Percentiles rank a stretch among this genome's conserved stretches.
phyloP scores from a whole-genome alignment of 225 moss, liverwort and hornwort species.

The Thuidium tamariscinum region DNA sequence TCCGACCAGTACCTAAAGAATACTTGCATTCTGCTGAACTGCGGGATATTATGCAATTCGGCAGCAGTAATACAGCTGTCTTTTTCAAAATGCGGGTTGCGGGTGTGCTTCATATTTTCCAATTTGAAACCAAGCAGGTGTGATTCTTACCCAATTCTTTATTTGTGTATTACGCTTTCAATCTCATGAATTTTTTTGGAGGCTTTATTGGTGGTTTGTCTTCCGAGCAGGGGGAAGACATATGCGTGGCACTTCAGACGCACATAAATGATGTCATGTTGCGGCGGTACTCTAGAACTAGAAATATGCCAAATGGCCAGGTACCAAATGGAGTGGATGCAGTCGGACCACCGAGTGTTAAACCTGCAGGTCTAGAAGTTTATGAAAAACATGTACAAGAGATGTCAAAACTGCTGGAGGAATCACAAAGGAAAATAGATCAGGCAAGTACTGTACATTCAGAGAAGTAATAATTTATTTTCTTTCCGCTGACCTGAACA shows the following conservation, averaged over 20 bases:
- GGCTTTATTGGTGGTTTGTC: not conserved
- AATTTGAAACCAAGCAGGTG: conserved; percentile 94
- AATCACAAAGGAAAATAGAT: conserved; percentile 91
- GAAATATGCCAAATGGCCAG: conserved; percentile 55
- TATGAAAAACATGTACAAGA: conserved; percentile 98
- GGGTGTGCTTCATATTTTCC: conserved; percentile 91
- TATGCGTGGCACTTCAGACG: conserved; percentile 89
- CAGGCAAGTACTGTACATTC: conserved; percentile 35
- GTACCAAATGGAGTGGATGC: conserved; percentile 47
- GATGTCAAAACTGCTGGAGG: conserved; percentile 80
- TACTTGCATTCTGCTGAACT: conserved; percentile 92
- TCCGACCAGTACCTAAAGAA: conserved; percentile 92
- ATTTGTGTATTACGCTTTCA: not conserved
- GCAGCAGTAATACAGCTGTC: conserved; percentile 93
- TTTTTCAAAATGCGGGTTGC: conserved; percentile 99
- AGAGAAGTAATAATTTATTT: not conserved
- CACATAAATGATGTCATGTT: conserved; percentile 97
- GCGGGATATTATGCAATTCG: conserved; percentile 95
- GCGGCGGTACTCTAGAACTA: conserved; percentile 81
- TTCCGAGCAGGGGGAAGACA: conserved; percentile 75
- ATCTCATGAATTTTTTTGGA: not conserved
- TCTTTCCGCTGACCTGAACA: not conserved
- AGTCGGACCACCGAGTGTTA: conserved; percentile 23
- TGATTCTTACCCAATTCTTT: not conserved
- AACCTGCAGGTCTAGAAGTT: conserved; percentile 81